phyloP scores from a whole-genome alignment of 305 asterid species.

The Ilex paraguariensis region DNA sequence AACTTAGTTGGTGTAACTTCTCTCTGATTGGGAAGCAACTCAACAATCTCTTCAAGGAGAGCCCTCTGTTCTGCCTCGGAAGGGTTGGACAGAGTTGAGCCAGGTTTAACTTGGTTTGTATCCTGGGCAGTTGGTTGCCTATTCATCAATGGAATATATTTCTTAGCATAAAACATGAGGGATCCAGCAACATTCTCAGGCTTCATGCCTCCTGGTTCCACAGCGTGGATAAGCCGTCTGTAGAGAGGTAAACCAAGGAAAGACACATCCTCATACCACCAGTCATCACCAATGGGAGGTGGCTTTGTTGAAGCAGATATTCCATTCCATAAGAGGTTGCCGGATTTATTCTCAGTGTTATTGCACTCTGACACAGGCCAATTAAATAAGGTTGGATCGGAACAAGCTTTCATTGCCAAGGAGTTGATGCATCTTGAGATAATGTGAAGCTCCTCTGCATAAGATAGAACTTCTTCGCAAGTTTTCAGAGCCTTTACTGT shows the following conservation, averaged over 20 bases:
- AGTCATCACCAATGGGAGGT: slow-evolving; percentile 40
- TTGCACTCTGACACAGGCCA: slow-evolving; percentile 46
- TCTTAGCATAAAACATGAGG: slow-evolving; percentile 64
- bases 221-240: slow-evolving; percentile 64
- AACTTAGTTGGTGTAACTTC: slow-evolving; percentile 73
- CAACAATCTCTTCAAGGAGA: slow-evolving; percentile 81
- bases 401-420: slow-evolving; percentile 43
- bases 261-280: slow-evolving; percentile 97
- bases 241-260: slow-evolving; percentile 60
- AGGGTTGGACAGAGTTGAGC: slow-evolving; percentile 57
- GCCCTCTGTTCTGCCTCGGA: slow-evolving; percentile 77
- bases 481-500: slow-evolving; percentile 81
- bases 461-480: slow-evolving; percentile 65
- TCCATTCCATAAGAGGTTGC: slow-evolving; percentile 58
- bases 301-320: slow-evolving; percentile 34
- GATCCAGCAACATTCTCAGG: slow-evolving; percentile 66
- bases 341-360: slow-evolving; percentile 18
- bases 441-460: slow-evolving; percentile 75
- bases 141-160: slow-evolving; percentile 76
- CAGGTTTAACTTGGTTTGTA: slow-evolving; percentile 26
- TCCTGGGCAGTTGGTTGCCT: slow-evolving; percentile 64
- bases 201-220: slow-evolving; percentile 65
- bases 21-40: slow-evolving; percentile 53
- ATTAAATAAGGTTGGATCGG: slow-evolving; percentile 50
- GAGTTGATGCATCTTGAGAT: slow-evolving; percentile 83